Percentiles rank a stretch among this genome's conserved stretches.
Conservation (phyloP, 306 rosid species). For the Cyamopsis tetragonoloba region DNA sequence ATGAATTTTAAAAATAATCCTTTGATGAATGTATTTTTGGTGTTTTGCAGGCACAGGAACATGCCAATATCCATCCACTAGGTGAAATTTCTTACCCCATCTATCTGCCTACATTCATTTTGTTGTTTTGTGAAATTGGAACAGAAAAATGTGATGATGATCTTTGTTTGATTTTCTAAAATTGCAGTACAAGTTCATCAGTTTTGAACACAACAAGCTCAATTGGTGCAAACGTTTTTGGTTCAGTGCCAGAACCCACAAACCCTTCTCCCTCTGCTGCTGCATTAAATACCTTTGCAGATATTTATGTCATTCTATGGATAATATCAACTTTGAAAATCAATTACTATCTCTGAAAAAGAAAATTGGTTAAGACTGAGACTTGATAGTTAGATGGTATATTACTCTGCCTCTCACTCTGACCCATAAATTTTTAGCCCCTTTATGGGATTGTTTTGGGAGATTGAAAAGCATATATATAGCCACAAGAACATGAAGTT, state of each 20-base stretch:
- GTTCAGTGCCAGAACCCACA: slow-evolving; percentile 70
- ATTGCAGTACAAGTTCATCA: slow-evolving; percentile 75
- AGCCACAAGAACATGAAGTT: neutral
- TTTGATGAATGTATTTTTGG: neutral
- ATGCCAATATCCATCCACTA: slow-evolving; percentile 69
- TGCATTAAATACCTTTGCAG: slow-evolving; percentile 10
- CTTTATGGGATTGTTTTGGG: neutral
- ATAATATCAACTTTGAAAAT: slow-evolving; percentile 26
- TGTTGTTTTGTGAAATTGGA: neutral
- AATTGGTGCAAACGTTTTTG: slow-evolving; percentile 78
- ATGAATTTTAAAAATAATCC: too few species aligned
- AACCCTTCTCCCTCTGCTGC: slow-evolving; percentile 45
- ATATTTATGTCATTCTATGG: slow-evolving; percentile 32
- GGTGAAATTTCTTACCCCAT: slow-evolving; percentile 35
- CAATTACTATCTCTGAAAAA: slow-evolving; percentile 5
- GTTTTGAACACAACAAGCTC: slow-evolving; percentile 75
- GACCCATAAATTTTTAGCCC: neutral
- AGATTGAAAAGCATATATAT: neutral
- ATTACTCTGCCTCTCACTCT: slow-evolving; percentile 3
- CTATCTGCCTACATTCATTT: neutral
- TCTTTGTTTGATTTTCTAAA: slow-evolving; percentile 5
- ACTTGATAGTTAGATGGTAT: neutral
- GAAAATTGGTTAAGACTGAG: too few species aligned
- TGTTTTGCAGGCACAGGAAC: slow-evolving; percentile 56
- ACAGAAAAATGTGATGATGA: neutral